Conservation (phyloP, 495 filamentous ascomycete species). For the Hypomontagnella monticulosa region DNA sequence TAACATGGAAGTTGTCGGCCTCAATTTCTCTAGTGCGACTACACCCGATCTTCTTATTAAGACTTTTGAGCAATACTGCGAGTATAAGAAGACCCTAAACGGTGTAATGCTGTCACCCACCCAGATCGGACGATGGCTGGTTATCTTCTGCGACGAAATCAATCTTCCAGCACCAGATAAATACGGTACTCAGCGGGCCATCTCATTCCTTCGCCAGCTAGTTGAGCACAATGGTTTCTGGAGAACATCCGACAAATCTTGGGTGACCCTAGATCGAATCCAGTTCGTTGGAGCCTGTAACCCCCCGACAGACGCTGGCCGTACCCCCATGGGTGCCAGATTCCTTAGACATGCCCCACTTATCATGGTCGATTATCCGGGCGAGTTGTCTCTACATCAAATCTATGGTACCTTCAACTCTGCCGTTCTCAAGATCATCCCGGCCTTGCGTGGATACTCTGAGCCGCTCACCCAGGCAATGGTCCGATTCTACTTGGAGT, state of each 20-base stretch:
- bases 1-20: constrained; percentile 97
- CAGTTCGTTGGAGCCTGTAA: constrained; percentile 99
- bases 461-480: constrained; percentile 96
- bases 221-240: constrained; percentile 99
- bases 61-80: constrained; percentile 99
- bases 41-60: constrained; percentile 97
- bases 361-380: constrained; percentile 99
- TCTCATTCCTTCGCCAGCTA: constrained; percentile 94
- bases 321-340: constrained; percentile 89
- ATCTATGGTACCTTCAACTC: constrained; percentile 99
- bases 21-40: constrained; percentile 99
- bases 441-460: constrained; percentile 91
- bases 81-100: constrained; percentile 97
- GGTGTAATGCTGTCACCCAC: constrained; percentile 95
- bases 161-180: constrained; percentile 98
- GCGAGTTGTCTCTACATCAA: constrained; percentile 90
- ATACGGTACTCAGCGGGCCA: constrained; percentile 96
- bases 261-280: constrained; percentile 96
- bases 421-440: constrained; percentile 95
- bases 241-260: constrained; percentile 95
- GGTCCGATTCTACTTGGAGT: constrained; percentile 96
- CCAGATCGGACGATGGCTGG: constrained; percentile 97
- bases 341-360: constrained; percentile 96
- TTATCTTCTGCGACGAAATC: constrained; percentile 99
- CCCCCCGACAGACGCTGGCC: constrained; percentile 96